These are phyloP conservation scores for Verbena officinalis DNA, from an alignment of 257 asterid species.

Conservation along the genomic window DNA sequence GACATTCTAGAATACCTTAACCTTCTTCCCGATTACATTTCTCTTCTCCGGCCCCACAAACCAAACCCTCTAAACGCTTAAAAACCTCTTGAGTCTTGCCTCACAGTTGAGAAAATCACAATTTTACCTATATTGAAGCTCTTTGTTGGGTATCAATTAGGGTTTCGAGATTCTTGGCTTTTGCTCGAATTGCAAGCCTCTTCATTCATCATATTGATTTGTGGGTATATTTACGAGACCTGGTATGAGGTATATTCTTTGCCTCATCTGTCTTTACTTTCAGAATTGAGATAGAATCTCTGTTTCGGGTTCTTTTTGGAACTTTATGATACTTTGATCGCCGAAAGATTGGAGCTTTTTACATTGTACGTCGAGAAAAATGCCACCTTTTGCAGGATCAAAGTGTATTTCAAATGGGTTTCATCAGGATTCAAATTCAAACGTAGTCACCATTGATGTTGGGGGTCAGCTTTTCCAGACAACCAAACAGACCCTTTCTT, in stretches of 20 bases:
- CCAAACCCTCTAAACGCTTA: not conserved
- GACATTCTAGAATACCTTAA: too few relatives aligned
- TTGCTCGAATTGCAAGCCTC: constrained; percentile 2
- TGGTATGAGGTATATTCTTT: not conserved
- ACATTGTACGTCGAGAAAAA: constrained; percentile 32
- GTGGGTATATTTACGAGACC: not conserved
- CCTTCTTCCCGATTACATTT: too few relatives aligned
- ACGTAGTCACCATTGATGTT: constrained; percentile 75
- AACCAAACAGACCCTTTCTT: constrained; percentile 73
- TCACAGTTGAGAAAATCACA: too few relatives aligned
- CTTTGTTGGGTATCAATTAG: not conserved
- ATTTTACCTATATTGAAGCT: not conserved
- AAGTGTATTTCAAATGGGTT: constrained; percentile 35
- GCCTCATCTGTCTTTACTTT: not conserved
- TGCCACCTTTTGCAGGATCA: constrained; percentile 72
- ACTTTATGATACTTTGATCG: not conserved
- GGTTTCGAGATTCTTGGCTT: constrained; percentile 31
- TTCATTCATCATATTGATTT: not conserved
- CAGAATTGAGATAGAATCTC: not conserved
- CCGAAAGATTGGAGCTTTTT: constrained; percentile 15
- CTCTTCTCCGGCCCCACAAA: too few relatives aligned
- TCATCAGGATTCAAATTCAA: constrained; percentile 45
- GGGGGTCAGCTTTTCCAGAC: constrained; percentile 97
- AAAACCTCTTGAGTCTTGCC: not conserved
- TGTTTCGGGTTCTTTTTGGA: not conserved